Evolutionary conservation across 75 land plant genomes (phyloP).

Genomic region (Picea sitchensis): DNA sequence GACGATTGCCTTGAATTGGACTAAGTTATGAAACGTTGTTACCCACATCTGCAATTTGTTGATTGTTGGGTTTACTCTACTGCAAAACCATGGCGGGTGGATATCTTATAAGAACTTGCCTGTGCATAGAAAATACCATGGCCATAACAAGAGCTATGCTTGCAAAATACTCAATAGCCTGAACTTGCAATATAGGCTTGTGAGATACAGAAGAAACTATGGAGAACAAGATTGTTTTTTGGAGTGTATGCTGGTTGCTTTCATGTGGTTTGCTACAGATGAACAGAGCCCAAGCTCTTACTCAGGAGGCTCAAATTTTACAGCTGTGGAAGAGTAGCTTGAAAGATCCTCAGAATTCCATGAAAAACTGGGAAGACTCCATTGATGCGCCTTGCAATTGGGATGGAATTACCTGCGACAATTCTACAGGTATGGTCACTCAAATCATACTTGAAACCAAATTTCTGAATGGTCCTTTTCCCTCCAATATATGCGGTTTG

Average conservation of each 20-base stretch:
- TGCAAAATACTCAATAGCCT: not conserved
- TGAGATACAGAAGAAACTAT: not conserved
- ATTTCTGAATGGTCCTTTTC: not conserved
- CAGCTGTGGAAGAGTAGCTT: not conserved
- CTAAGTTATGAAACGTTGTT: too few relatives aligned
- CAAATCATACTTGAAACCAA: conserved; percentile 25
- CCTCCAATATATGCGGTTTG: not conserved
- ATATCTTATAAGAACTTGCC: too few relatives aligned
- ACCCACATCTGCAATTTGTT: too few relatives aligned
- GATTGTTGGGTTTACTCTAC: too few relatives aligned
- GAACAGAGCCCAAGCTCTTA: not conserved
- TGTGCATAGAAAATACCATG: too few relatives aligned
- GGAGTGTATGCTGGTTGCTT: not conserved
- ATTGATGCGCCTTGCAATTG: conserved; percentile 36
- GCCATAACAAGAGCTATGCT: not conserved
- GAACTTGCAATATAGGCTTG: not conserved
- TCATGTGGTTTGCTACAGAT: not conserved
- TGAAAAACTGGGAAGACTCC: conserved; percentile 13
- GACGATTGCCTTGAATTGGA: too few relatives aligned
- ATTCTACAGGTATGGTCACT: conserved; percentile 22
- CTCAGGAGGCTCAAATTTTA: not conserved
- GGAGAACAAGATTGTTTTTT: not conserved
- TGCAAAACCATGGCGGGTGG: too few relatives aligned
- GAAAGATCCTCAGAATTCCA: conserved; percentile 23
- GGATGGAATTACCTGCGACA: conserved; percentile 64